A percentile compares a stretch with the other conserved stretches of the same genome.
Evolutionary conservation across 2,329 filamentous ascomycete species (phyloP).

Genomic region (Fusarium sp.): DNA sequence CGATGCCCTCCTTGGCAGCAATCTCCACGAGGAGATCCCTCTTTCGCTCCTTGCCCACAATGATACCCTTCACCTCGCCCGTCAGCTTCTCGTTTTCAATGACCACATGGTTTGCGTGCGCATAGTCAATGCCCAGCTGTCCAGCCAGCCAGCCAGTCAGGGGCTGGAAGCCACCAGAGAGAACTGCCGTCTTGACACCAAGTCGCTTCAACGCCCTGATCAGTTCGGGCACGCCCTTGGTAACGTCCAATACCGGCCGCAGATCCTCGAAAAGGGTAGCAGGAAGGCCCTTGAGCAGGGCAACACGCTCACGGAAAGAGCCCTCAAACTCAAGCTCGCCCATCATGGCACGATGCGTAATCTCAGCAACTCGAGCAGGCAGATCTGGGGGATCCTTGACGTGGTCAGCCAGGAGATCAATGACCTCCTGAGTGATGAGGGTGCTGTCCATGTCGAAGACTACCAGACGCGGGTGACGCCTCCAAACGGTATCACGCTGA

Average conservation of each 20-base stretch:
- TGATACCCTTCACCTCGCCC: conserved; percentile 77
- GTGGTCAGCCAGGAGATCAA: conserved; percentile 90
- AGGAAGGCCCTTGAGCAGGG: conserved; percentile 83
- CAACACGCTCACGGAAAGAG: conserved; percentile 83
- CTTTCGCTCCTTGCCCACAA: conserved; percentile 83
- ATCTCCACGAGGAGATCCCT: conserved; percentile 77
- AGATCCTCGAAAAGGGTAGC: conserved; percentile 83
- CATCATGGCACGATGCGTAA: conserved; percentile 94
- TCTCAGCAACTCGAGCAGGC: conserved; percentile 84
- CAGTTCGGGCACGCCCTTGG: conserved; percentile 81
- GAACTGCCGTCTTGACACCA: conserved; percentile 88
- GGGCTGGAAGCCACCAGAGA: conserved; percentile 93
- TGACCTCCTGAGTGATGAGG: conserved; percentile 96
- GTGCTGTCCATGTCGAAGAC: conserved; percentile 99
- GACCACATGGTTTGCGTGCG: conserved; percentile 86
- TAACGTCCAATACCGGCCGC: conserved; percentile 80
- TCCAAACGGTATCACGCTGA: conserved; percentile 78
- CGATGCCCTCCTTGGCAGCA: conserved; percentile 73
- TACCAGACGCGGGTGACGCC: conserved; percentile 84
- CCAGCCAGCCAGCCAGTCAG: conserved; percentile 87
- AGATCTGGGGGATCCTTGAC: conserved; percentile 77
- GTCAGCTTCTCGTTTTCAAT: conserved; percentile 73
- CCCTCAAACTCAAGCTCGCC: conserved; percentile 93
- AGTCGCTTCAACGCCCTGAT: conserved; percentile 79
- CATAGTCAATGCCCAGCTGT: conserved; percentile 86